These are phyloP conservation scores for Phoma sp. DNA, from an alignment of 2,329 filamentous ascomycete genomes.

Conservation along the genomic window DNA sequence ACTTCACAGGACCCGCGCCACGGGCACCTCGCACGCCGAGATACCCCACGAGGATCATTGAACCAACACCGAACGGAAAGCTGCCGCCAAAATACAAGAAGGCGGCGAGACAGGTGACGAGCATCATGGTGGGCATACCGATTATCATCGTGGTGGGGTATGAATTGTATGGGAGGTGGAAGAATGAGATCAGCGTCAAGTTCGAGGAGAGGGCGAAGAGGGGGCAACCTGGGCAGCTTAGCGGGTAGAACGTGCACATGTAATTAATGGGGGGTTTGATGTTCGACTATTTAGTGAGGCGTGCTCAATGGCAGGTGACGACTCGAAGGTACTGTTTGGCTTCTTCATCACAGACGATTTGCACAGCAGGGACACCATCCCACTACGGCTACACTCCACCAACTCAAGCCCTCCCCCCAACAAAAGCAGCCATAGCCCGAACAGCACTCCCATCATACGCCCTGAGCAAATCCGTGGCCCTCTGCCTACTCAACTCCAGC, in stretches of 20 bases:
- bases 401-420: conserved; percentile 29
- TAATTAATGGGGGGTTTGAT: neutral
- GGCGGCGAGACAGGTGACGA: conserved; percentile 37
- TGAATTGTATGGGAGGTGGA: conserved; percentile 40
- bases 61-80: conserved; percentile 27
- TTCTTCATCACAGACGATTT: too few relatives aligned
- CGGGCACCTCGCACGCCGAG: conserved; percentile 7
- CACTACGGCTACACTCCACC: too few relatives aligned
- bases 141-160: conserved; percentile 42
- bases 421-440: conserved; percentile 69
- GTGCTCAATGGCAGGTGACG: too few relatives aligned
- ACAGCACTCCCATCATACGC: conserved; percentile 73
- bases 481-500: conserved; percentile 72
- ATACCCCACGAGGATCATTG: conserved; percentile 24
- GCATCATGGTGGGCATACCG: conserved; percentile 46
- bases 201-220: conserved; percentile 18
- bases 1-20: conserved; percentile 14
- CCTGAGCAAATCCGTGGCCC: conserved; percentile 77
- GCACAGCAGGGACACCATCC: too few relatives aligned
- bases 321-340: too few relatives aligned
- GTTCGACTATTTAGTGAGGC: too few relatives aligned
- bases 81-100: conserved; percentile 43
- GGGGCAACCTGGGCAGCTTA: neutral
- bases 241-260: neutral
- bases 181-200: conserved; percentile 23